Base-by-base conservation (phyloP, 108 stramenopile species). In the Mayamaea pseudoterrestris region DNA sequence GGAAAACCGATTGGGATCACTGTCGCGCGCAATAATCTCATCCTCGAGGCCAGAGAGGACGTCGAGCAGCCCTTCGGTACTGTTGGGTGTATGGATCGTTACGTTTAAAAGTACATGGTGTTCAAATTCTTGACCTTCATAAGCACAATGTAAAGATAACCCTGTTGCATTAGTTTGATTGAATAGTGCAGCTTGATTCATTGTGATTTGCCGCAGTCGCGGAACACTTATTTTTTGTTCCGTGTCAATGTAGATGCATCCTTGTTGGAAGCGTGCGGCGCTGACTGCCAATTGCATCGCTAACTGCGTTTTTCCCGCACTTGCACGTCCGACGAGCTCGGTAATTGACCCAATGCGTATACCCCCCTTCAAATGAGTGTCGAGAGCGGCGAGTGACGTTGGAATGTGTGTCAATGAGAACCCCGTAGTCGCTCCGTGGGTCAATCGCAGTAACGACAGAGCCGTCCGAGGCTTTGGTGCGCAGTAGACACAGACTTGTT, bases 291-390 rank as follows among this genome's bases (percentile, higher is more conserved):
- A 57, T 54, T 86, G 83, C 36, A 83, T 60, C 22, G 74, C 74
- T 21, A 86, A 53, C 34, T 87, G 84, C 3, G 83, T 83, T 61
- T 91, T 91, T 12, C 90, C 84, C 1, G 58, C 65, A 14, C 84
- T 82, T 5, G 90, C 74, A 30, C 63, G 34, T 14, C 90, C 90
- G 0, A 79, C 72, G 14, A 91, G 7, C 59, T 91, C 89, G 27
- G 78, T 69, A 14, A 90, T 49, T 30, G 66, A 66, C 2, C 73
- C 67, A 9, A 78, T 27, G 1, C 76, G 76, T 56, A 90, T 52
- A 7, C 83, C 83, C 8, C 83, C 83, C 16, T 73, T 32, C 47
- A 63, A 28, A 21, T 25, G 25, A 11, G 31, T 18, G 60, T 90
- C 89, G 3, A 90, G 50, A 5, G 72, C 55, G 28, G 55, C 27